These are phyloP conservation scores for Geotrichum ghanense DNA, from an alignment of 805 yeast species.

Conservation along the genomic window DNA sequence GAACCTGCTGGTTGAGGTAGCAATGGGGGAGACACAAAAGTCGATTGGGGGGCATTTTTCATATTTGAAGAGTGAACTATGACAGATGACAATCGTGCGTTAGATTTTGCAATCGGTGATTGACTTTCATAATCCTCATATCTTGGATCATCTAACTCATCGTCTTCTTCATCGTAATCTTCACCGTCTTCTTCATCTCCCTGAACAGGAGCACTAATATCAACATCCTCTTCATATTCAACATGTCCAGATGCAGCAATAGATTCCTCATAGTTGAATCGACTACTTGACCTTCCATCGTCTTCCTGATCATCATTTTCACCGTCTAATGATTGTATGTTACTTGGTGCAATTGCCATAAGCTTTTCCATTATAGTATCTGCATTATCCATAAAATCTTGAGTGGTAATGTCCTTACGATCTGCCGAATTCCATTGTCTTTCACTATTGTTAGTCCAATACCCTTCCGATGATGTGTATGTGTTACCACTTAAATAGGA, in stretches of 20 bases:
- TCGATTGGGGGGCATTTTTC: not conserved
- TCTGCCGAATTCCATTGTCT: slow-evolving; percentile 7
- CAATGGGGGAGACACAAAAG: slow-evolving; percentile 1
- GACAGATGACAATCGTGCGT: slow-evolving; percentile 1
- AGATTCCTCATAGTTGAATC: not conserved
- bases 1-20: slow-evolving; percentile 2
- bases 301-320: not conserved
- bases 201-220: not conserved
- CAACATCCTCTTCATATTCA: slow-evolving; percentile 1
- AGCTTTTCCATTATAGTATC: slow-evolving; percentile 18
- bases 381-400: slow-evolving; percentile 20
- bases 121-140: not conserved
- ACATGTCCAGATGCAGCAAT: not conserved
- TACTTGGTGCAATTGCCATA: not conserved
- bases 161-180: not conserved
- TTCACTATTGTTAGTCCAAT: not conserved
- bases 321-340: not conserved
- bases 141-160: not conserved
- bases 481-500: slow-evolving; percentile 1
- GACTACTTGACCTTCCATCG: not conserved
- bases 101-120: not conserved
- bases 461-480: not conserved
- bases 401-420: slow-evolving; percentile 8
- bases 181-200: not conserved
- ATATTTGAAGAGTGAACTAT: slow-evolving; percentile 4